A percentile compares a stretch with the other conserved stretches of the same genome.
Evolutionary conservation across 202 grass and related monocot genomes (phyloP).

Genomic region (Sporobolus alterniflorus): DNA sequence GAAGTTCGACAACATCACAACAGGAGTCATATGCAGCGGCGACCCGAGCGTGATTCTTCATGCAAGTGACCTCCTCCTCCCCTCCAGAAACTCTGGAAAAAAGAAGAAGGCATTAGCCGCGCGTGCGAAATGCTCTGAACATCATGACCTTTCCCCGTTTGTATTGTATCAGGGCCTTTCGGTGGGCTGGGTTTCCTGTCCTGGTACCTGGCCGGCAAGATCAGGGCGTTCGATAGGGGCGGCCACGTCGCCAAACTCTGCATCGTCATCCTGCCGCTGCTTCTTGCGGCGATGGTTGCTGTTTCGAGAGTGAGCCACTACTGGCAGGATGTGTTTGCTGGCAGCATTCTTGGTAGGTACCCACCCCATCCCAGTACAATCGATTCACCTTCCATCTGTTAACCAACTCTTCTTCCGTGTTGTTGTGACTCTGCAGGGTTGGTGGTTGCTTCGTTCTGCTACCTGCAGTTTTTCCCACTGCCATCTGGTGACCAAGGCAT

Average conservation of each 20-base stretch:
- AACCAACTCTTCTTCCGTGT: neutral
- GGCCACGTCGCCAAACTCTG: slow-evolving; percentile 70
- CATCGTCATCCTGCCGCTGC: slow-evolving; percentile 51
- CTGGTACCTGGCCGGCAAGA: slow-evolving; percentile 69
- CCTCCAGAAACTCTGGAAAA: too few species aligned
- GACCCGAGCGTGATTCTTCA: slow-evolving; percentile 32
- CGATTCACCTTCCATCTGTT: too few species aligned
- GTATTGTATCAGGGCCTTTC: too few species aligned
- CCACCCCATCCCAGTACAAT: too few species aligned
- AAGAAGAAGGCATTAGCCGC: too few species aligned
- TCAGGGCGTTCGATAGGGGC: slow-evolving; percentile 46
- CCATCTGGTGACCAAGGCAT: slow-evolving; percentile 44
- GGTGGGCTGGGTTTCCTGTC: slow-evolving; percentile 53
- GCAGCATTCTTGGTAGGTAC: slow-evolving; percentile 54
- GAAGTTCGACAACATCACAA: slow-evolving; percentile 58
- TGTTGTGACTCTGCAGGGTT: slow-evolving; percentile 15
- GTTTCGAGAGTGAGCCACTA: slow-evolving; percentile 71
- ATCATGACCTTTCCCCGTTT: too few species aligned
- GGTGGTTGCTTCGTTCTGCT: slow-evolving; percentile 53
- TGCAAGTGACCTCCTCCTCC: too few species aligned
- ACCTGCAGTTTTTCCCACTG: slow-evolving; percentile 49
- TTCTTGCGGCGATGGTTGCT: slow-evolving; percentile 43
- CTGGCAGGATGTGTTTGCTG: slow-evolving; percentile 71
- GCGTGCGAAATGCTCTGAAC: too few species aligned
- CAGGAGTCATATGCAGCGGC: slow-evolving; percentile 69